These are phyloP conservation scores for Ricinus communis DNA, from an alignment of 345 rosid species.

Conservation along the genomic window DNA sequence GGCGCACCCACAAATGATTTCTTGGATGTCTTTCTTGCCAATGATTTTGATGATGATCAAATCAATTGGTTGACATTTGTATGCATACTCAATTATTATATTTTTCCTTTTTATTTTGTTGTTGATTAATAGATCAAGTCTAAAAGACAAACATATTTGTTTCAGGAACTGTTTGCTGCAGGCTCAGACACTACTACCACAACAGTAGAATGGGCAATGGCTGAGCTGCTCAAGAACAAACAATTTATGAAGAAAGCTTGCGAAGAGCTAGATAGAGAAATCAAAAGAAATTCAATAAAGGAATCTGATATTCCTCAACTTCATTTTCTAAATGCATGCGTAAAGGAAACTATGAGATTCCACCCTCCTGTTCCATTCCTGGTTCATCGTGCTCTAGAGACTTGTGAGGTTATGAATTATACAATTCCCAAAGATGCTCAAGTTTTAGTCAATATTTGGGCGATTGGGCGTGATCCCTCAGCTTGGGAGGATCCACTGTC, in stretches of 20 bases:
- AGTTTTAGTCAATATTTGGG: constrained; percentile 16
- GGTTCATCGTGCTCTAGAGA: constrained; percentile 7
- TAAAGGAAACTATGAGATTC: constrained; percentile 18
- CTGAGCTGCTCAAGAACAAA: constrained; percentile 1
- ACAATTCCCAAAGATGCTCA: constrained; percentile 17
- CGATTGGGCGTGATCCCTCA: constrained; percentile 13
- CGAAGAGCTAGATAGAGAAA: constrained; percentile 6
- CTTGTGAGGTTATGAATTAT: constrained; percentile 14
- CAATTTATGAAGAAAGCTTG: not conserved
- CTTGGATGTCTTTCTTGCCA: not conserved
- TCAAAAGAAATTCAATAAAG: not conserved
- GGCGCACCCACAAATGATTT: not conserved
- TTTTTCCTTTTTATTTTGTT: too few relatives aligned
- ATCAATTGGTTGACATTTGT: not conserved
- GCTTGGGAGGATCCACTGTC: constrained; percentile 16
- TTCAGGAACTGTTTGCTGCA: constrained; percentile 4
- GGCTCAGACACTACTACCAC: constrained; percentile 2
- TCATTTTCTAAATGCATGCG: constrained; percentile 3
- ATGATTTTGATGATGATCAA: not conserved
- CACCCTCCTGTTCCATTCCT: constrained; percentile 16
- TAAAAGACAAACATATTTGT: too few relatives aligned
- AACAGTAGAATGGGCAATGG: constrained; percentile 7
- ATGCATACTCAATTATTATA: not conserved
- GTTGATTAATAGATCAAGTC: too few relatives aligned
- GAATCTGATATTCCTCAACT: constrained; percentile 2